Conservation (phyloP, 2,329 filamentous ascomycete genomes). For the Xylariaceae sp. region DNA sequence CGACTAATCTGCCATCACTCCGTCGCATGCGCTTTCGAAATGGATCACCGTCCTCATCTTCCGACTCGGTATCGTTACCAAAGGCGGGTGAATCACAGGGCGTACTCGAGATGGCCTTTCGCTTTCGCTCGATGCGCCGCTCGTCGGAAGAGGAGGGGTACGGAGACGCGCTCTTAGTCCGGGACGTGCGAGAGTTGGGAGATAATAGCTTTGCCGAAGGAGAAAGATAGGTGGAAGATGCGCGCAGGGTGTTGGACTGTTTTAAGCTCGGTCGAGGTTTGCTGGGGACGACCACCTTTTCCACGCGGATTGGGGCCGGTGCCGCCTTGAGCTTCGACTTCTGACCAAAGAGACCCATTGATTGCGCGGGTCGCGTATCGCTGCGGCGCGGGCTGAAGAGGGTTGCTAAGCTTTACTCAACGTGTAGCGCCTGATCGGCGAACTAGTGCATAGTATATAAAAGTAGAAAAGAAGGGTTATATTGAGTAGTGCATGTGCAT, state of each 20-base stretch:
- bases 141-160: constrained; percentile 42
- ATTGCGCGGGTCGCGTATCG: constrained; percentile 10
- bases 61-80: constrained; percentile 55
- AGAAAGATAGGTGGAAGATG: constrained; percentile 34
- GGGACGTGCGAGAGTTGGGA: constrained; percentile 47
- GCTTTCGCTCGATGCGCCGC: constrained; percentile 49
- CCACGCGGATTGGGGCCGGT: constrained; percentile 57
- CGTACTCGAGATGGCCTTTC: constrained; percentile 49
- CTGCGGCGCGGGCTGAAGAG: neutral
- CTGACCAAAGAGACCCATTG: constrained; percentile 51
- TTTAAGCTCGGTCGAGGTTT: constrained; percentile 36
- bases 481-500: constrained; percentile 1
- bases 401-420: neutral
- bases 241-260: constrained; percentile 28
- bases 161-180: constrained; percentile 48
- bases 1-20: constrained; percentile 49
- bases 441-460: constrained; percentile 1
- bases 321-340: constrained; percentile 59
- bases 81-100: constrained; percentile 53
- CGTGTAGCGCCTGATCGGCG: no score
- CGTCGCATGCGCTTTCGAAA: constrained; percentile 59
- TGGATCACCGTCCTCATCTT: constrained; percentile 57
- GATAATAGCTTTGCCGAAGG: constrained; percentile 47
- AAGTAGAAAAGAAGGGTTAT: neutral
- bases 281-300: constrained; percentile 55